Conservation (phyloP, 805 yeast species). For the Cyberlindnera suaveolens region DNA sequence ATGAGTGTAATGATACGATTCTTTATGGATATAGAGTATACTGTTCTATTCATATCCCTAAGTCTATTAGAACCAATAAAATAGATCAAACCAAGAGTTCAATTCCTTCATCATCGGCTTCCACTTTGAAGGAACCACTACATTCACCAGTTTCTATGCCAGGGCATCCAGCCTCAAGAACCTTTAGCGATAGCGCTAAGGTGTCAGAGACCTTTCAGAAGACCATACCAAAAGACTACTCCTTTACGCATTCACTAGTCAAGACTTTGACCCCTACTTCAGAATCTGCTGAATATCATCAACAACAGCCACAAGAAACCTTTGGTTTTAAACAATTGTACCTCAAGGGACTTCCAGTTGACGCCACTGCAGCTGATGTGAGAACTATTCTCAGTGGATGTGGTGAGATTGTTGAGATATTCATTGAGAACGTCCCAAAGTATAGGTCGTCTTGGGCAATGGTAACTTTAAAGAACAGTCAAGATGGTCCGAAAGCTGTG, state of each 20-base stretch:
- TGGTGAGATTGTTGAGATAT: conserved; percentile 45
- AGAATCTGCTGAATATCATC: background rate
- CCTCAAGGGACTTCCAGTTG: conserved; percentile 40
- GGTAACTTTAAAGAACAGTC: conserved; percentile 39
- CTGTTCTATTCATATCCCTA: conserved; percentile 37
- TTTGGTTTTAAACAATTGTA: conserved; percentile 30
- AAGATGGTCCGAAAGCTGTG: conserved; percentile 41
- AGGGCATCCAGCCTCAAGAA: background rate
- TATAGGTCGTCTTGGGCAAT: conserved; percentile 37
- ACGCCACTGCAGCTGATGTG: conserved; percentile 34
- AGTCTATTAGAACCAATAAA: conserved; percentile 7
- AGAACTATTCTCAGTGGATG: conserved; percentile 37
- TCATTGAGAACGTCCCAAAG: conserved; percentile 40
- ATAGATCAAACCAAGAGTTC: background rate
- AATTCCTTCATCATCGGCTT: conserved; percentile 2
- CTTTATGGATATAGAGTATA: conserved; percentile 27
- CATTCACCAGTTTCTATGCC: background rate
- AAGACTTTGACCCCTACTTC: background rate
- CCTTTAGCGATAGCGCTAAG: too few species aligned
- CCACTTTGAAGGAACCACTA: conserved; percentile 1
- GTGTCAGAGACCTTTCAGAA: background rate
- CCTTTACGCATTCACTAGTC: background rate
- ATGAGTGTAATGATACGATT: conserved; percentile 22
- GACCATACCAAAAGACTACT: background rate
- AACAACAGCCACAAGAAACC: background rate